Conservation (phyloP, 768 basidiomycete species). For the Suillus hirtellus region DNA sequence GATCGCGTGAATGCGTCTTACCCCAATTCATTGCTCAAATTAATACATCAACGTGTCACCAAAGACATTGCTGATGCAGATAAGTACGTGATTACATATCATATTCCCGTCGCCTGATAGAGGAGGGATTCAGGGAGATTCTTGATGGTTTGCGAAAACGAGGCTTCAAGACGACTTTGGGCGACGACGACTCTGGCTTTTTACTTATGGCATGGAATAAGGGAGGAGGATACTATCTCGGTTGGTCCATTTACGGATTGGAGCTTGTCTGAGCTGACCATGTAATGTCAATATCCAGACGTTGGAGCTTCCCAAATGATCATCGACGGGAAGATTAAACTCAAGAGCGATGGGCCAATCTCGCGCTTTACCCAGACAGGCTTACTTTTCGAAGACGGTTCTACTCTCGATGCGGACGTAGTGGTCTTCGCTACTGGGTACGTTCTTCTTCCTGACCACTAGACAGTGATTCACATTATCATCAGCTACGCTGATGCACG, state of each 20-base stretch:
- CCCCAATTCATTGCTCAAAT: constrained; percentile 34
- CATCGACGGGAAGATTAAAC: constrained; percentile 48
- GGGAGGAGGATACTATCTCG: constrained; percentile 69
- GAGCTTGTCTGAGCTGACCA: not conserved
- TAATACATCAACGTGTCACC: constrained; percentile 37
- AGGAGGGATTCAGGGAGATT: constrained; percentile 36
- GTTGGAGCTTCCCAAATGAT: constrained; percentile 44
- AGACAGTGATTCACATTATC: constrained; percentile 2
- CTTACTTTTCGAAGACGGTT: constrained; percentile 42
- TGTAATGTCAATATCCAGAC: constrained; percentile 24
- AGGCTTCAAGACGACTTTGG: constrained; percentile 58
- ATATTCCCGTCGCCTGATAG: not conserved
- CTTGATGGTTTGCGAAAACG: constrained; percentile 55
- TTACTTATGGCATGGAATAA: constrained; percentile 46
- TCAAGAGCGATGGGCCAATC: constrained; percentile 45
- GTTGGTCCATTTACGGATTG: constrained; percentile 30
- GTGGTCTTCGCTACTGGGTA: constrained; percentile 52
- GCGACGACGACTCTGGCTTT: constrained; percentile 54
- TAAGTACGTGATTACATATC: constrained; percentile 37
- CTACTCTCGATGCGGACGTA: constrained; percentile 48
- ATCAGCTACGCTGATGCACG: constrained; percentile 27
- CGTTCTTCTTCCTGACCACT: not conserved
- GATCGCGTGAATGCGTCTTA: constrained; percentile 54
- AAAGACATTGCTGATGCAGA: constrained; percentile 54
- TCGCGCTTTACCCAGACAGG: constrained; percentile 39